Evolutionary conservation across 768 basidiomycete genomes (phyloP).

Genomic region (Grammothele lineata): DNA sequence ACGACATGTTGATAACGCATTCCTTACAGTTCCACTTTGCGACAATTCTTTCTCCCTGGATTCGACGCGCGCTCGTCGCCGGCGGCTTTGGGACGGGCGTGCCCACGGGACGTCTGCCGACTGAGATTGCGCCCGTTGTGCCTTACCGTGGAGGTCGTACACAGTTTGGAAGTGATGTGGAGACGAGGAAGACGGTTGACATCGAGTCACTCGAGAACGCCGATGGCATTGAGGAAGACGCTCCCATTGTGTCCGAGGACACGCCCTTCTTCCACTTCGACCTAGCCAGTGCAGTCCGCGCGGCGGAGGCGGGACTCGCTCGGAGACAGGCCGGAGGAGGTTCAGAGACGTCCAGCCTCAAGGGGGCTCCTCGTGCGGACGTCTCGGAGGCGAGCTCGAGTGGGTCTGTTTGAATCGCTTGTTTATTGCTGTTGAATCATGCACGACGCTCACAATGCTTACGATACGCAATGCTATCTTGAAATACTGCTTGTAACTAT

Average conservation of each 20-base stretch:
- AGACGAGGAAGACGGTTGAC: constrained; percentile 2
- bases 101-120: constrained; percentile 34
- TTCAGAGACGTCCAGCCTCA: constrained; percentile 9
- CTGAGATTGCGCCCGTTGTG: constrained; percentile 78
- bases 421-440: too few relatives aligned
- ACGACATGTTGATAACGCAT: not conserved
- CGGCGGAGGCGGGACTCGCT: constrained; percentile 44
- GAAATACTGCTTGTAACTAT: too few relatives aligned
- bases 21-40: constrained; percentile 86
- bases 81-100: constrained; percentile 86
- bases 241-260: constrained; percentile 40
- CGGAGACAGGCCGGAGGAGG: not conserved
- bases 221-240: constrained; percentile 10
- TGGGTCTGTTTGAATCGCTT: too few relatives aligned
- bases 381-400: constrained; percentile 1
- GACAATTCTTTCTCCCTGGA: constrained; percentile 89
- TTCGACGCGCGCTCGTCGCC: constrained; percentile 80
- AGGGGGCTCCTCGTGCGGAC: not conserved
- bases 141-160: constrained; percentile 47
- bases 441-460: too few relatives aligned
- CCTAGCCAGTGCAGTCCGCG: constrained; percentile 62
- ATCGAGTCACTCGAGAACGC: constrained; percentile 8
- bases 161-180: not conserved
- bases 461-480: too few relatives aligned
- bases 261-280: constrained; percentile 95